Base-by-base conservation (phyloP, 345 rosid genomes). In the Linum lewisii region DNA sequence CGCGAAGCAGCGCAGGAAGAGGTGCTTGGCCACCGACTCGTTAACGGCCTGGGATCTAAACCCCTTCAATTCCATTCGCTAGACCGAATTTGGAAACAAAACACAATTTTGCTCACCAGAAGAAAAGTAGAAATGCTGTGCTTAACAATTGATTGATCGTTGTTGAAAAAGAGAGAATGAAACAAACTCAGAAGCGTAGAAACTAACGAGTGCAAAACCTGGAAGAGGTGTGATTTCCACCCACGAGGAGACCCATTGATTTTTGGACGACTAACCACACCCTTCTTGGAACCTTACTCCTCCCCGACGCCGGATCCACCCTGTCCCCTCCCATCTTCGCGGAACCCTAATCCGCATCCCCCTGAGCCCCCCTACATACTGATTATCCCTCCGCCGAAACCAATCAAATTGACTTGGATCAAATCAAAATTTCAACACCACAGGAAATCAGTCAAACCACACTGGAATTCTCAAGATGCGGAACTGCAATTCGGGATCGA, bases 211-310 rank as follows among this genome's bases (percentile, higher is more conserved):
- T 75, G 62, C 96, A 88, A 84, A 92, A 92, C 95, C 96, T 84
- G 93, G 84, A 88, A 66, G 95, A 88, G 66, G 96, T 88, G 80
- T 88, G 98, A 77, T 92, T 92, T 59, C 98, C 96, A 86, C 96
- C 98, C 96, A 92, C 93, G 77, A 88, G 96, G 95, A 92, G 66
- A 63, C 83, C 87, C 82, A 65, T 80, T 53, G 88, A 77, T 64
- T 67, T 80, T 86, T 83, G 90, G 19, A 76, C 68, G 2, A 79
- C 75, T 76, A 84, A 75, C 96, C 91, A 85, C 62, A 82, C 86
- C 73, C 83, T 74, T 68, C 73, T 77, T 18, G 81, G 87, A 74
- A 68, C 68, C 63, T 42, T 42, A 11, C 16, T 42, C 13, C 79
- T 79, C 26, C 70, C 73, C 23, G 67, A 63, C 66, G 62, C 74